Percentiles rank a stretch among this genome's conserved stretches.
These are phyloP conservation scores for Pleurozium schreberi DNA, from an alignment of 225 moss, liverwort and hornwort genomes.

Conservation along the genomic window DNA sequence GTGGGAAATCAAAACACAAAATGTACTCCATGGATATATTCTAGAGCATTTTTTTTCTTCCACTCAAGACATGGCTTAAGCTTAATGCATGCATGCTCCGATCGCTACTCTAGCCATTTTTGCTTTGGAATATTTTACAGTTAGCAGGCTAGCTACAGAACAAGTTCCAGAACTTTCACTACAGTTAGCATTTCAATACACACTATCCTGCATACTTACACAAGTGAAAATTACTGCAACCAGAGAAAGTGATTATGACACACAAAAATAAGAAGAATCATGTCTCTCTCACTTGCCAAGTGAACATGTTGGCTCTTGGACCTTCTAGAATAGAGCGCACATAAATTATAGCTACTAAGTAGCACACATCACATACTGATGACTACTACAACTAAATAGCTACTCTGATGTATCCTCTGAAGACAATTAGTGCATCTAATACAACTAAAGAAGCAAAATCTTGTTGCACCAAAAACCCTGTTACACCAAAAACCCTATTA, in stretches of 20 bases:
- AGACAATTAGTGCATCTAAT: no score
- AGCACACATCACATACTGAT: no score
- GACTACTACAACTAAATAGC: no score
- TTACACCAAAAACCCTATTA: no score
- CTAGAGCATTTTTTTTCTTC: neutral
- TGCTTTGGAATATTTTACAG: neutral
- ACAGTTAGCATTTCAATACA: neutral
- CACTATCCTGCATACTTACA: neutral
- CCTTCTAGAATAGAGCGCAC: no score
- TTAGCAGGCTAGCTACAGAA: neutral
- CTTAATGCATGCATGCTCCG: neutral
- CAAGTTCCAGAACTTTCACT: neutral
- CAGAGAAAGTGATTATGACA: neutral
- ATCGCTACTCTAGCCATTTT: neutral
- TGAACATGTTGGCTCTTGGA: neutral
- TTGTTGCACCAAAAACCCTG: no score
- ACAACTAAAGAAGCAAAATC: no score
- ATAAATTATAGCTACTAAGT: no score
- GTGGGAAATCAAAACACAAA: no score
- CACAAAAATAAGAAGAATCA: neutral
- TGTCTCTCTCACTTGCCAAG: neutral
- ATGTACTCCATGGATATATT: neutral
- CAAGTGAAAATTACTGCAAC: neutral
- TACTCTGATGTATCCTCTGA: no score
- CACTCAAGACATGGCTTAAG: neutral